phyloP scores from a whole-genome alignment of 176 grass and related monocot genomes.

The maize (Zea mays) region DNA sequence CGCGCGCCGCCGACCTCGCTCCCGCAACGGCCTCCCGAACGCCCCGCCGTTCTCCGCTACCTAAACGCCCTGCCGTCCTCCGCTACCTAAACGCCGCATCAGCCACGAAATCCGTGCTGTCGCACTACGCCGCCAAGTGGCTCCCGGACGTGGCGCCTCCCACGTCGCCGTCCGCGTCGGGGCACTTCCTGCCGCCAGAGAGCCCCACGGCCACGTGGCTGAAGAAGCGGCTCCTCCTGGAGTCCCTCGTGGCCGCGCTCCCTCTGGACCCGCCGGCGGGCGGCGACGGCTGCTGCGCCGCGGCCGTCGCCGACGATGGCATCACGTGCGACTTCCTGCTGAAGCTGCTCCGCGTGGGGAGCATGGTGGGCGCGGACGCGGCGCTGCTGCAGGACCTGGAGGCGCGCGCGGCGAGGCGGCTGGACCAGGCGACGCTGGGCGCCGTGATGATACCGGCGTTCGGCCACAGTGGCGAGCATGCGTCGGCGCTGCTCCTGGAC shows the following conservation, averaged over 20 bases:
- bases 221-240: constrained; percentile 76
- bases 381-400: constrained; percentile 70
- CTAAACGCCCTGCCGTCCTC: too few relatives aligned
- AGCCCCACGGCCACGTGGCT: constrained; percentile 89
- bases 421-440: constrained; percentile 73
- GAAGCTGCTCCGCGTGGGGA: constrained; percentile 68
- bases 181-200: constrained; percentile 57
- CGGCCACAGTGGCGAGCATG: constrained; percentile 34
- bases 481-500: constrained; percentile 56
- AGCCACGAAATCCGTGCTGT: constrained; percentile 49
- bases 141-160: constrained; percentile 66
- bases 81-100: too few relatives aligned
- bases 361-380: constrained; percentile 76
- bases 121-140: constrained; percentile 89
- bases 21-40: too few relatives aligned
- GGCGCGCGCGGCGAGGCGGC: constrained; percentile 63
- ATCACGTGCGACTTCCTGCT: constrained; percentile 87
- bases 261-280: constrained; percentile 43
- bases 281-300: not conserved
- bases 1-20: too few relatives aligned
- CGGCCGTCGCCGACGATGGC: constrained; percentile 21
- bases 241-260: constrained; percentile 80
- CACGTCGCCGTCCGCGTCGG: constrained; percentile 44
- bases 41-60: too few relatives aligned
- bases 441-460: constrained; percentile 91